These are phyloP conservation scores for Colletotrichum simmondsii DNA, from an alignment of 2,329 filamentous ascomycete genomes.

Conservation along the genomic window DNA sequence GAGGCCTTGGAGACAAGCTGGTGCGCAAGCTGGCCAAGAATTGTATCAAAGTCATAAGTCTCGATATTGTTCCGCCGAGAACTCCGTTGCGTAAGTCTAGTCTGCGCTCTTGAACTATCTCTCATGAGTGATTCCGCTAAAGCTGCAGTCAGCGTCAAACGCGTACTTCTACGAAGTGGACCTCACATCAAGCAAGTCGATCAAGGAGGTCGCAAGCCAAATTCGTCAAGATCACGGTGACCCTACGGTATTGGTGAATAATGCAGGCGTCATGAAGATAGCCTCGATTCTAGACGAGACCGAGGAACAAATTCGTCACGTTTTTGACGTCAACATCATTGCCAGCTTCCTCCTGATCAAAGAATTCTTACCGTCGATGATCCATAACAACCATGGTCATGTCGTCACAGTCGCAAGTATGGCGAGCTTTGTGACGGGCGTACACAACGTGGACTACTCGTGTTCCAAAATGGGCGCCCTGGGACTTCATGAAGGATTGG, in stretches of 20 bases:
- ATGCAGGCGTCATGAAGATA: slow-evolving; percentile 49
- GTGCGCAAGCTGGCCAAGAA: slow-evolving; percentile 29
- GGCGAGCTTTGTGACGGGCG: slow-evolving; percentile 58
- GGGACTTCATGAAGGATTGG: slow-evolving; percentile 61
- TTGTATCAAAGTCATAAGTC: slow-evolving; percentile 24
- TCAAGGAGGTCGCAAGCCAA: slow-evolving; percentile 51
- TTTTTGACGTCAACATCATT: slow-evolving; percentile 61
- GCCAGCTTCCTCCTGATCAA: slow-evolving; percentile 57
- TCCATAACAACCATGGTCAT: slow-evolving; percentile 60
- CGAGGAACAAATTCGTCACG: slow-evolving; percentile 51
- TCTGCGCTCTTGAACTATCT: background rate
- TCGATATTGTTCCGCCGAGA: slow-evolving; percentile 16
- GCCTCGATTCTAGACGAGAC: slow-evolving; percentile 51
- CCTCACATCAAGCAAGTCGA: slow-evolving; percentile 35
- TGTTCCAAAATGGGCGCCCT: slow-evolving; percentile 62
- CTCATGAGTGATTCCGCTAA: background rate
- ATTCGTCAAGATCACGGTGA: slow-evolving; percentile 51
- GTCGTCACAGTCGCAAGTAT: slow-evolving; percentile 63
- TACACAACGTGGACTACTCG: slow-evolving; percentile 62
- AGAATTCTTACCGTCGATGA: slow-evolving; percentile 60
- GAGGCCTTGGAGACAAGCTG: slow-evolving; percentile 17
- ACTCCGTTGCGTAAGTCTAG: slow-evolving; percentile 4
- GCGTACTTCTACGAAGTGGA: slow-evolving; percentile 25
- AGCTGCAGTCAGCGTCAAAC: background rate
- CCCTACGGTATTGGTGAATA: slow-evolving; percentile 50